Conservation (phyloP, 345 rosid species). For the Pelargonium nanum region DNA sequence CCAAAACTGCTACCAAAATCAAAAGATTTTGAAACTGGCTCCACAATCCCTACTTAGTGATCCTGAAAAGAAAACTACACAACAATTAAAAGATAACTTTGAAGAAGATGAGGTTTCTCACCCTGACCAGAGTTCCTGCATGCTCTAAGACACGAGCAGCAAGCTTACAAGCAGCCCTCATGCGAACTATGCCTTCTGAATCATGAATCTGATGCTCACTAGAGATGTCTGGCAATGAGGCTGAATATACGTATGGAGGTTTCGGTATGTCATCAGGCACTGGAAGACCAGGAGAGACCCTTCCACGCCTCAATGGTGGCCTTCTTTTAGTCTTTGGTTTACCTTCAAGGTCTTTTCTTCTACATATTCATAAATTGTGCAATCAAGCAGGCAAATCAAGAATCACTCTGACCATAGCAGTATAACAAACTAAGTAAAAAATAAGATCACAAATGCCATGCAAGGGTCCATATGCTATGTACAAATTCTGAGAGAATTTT, state of each 20-base stretch:
- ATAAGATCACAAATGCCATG: background rate
- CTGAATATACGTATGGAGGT: constrained; percentile 62
- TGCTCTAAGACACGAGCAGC: constrained; percentile 70
- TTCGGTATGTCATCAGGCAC: constrained; percentile 70
- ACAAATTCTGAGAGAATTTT: background rate
- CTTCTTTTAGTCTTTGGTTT: constrained; percentile 31
- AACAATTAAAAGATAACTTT: background rate
- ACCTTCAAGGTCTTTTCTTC: constrained; percentile 49
- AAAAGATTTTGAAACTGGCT: too few species aligned
- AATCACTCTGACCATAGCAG: background rate
- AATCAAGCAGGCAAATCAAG: constrained; percentile 3
- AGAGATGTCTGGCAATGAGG: constrained; percentile 51
- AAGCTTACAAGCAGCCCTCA: constrained; percentile 88
- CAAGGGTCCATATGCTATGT: background rate
- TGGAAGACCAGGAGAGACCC: constrained; percentile 63
- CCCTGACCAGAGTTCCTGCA: constrained; percentile 82
- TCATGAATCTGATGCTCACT: constrained; percentile 62
- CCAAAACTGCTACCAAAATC: background rate
- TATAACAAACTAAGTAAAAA: background rate
- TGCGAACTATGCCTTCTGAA: constrained; percentile 49
- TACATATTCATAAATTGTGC: constrained; percentile 12
- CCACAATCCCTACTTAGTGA: too few species aligned
- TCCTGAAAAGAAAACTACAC: background rate
- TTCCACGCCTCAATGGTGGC: constrained; percentile 69
- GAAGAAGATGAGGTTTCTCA: constrained; percentile 18